Base-by-base conservation (phyloP, 352 stramenopile genomes). In the Pythium oligandrum region DNA sequence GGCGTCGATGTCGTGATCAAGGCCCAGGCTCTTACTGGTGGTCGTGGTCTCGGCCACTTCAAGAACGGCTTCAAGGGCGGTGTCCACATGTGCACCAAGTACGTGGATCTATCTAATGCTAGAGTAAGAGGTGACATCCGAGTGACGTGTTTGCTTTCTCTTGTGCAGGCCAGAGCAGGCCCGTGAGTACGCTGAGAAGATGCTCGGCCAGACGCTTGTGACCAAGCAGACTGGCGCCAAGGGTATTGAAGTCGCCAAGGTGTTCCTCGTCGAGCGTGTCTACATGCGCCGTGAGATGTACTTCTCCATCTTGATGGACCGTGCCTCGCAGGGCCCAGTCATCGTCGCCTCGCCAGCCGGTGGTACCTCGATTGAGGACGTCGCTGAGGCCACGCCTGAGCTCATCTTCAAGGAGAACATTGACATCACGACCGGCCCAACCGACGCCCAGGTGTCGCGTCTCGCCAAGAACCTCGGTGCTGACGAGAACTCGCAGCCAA, bases 251-350 rank as follows among this genome's bases (percentile, higher is more conserved):
- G 88, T 93, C 56, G 72, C 85, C 63, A 95, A 96, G 71, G 84
- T 95, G 47, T 92, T 98, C 64, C 68, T 97, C 47, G 87, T 97
- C 61, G 90, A 97, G 73, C 79, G 91, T 55, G 77, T 98, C 46
- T 95, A 97, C 74, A 96, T 98, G 76, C 78, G 88, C 38, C 78
- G 88, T 37, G 97, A 99, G 78, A 98, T 98, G 82, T 99, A 99
- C 78, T 93, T 99, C 50, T 93, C 86, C 57, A 98, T 99, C 74
- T 76, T 99, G 40, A 98, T 99, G 90, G 97, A 99, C 77, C 91
- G 96, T 40, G 86, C 79, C 11, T 95, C 78, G 61, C 87, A 97
- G 63, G 96, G 97, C 34, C 96, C 96, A 5, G 78, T 99, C 37
- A 89, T 99, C 57, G 93, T 99, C 46, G 96, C 89, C n/a, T 98